These are phyloP conservation scores for Quercus lobata DNA, from an alignment of 331 rosid genomes.

Conservation along the genomic window DNA sequence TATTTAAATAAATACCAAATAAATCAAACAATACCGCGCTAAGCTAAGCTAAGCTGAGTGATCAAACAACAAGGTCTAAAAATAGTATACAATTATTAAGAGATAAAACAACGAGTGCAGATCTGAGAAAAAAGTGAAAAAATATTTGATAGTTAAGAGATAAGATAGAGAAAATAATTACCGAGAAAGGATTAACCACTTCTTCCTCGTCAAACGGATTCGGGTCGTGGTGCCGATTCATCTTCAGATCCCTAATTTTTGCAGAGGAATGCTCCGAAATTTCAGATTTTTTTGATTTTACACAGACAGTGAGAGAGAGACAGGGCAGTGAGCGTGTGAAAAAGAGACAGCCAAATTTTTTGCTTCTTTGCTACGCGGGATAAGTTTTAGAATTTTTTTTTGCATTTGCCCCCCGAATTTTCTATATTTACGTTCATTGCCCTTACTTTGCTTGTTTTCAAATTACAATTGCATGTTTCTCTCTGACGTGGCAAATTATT, in stretches of 20 bases:
- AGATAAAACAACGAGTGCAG: conserved; percentile 3
- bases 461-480: background rate
- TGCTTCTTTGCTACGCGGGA: conserved; percentile 58
- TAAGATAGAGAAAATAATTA: conserved; percentile 23
- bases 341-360: background rate
- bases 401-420: background rate
- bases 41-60: too few relatives aligned
- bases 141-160: background rate
- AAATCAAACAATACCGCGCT: background rate
- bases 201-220: conserved; percentile 91
- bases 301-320: conserved; percentile 7
- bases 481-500: too few relatives aligned
- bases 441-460: background rate
- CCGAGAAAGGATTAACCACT: conserved; percentile 98
- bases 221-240: conserved; percentile 92
- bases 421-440: background rate
- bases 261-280: conserved; percentile 28
- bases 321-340: background rate
- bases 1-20: background rate
- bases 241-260: conserved; percentile 47
- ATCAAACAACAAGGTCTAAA: background rate
- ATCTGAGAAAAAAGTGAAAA: conserved; percentile 32
- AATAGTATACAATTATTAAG: background rate
- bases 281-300: background rate
- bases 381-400: conserved; percentile 14